A percentile compares a stretch with the other conserved stretches of the same genome.
phyloP scores from a whole-genome alignment of 331 rosid genomes.

The Quercus tomentella region DNA sequence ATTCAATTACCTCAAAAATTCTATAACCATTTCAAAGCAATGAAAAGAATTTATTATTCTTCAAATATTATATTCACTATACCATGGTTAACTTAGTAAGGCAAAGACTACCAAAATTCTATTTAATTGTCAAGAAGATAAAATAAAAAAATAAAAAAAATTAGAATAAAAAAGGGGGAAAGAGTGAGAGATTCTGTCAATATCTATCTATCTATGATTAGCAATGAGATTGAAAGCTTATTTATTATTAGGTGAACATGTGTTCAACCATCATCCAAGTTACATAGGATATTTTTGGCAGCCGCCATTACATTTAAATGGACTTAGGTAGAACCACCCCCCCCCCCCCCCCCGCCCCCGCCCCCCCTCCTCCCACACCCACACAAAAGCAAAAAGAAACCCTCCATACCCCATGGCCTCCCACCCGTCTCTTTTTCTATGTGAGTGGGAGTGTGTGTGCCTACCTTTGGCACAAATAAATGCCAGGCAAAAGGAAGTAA shows the following conservation, averaged over 20 bases:
- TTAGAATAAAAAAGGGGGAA: too few relatives aligned
- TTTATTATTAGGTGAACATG: neutral
- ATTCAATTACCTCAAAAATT: too few relatives aligned
- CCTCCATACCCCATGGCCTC: neutral
- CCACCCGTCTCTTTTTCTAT: neutral
- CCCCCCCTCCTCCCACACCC: neutral
- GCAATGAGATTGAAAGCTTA: neutral
- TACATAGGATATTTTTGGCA: neutral
- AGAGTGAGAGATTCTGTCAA: neutral
- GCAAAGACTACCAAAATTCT: too few relatives aligned
- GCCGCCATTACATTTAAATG: neutral
- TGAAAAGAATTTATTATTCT: too few relatives aligned
- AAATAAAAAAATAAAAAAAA: too few relatives aligned
- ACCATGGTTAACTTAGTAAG: too few relatives aligned
- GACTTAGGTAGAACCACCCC: neutral
- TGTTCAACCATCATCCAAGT: neutral
- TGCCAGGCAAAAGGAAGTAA: neutral
- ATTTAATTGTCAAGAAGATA: too few relatives aligned
- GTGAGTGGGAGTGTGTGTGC: neutral
- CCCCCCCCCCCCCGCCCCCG: neutral
- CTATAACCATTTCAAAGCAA: too few relatives aligned
- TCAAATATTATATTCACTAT: too few relatives aligned
- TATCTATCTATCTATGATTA: neutral
- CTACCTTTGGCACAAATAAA: neutral
- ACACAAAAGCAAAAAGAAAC: too few relatives aligned